Conservation (phyloP, 164 flowering plant species). For the Chimonanthus salicifolius region DNA sequence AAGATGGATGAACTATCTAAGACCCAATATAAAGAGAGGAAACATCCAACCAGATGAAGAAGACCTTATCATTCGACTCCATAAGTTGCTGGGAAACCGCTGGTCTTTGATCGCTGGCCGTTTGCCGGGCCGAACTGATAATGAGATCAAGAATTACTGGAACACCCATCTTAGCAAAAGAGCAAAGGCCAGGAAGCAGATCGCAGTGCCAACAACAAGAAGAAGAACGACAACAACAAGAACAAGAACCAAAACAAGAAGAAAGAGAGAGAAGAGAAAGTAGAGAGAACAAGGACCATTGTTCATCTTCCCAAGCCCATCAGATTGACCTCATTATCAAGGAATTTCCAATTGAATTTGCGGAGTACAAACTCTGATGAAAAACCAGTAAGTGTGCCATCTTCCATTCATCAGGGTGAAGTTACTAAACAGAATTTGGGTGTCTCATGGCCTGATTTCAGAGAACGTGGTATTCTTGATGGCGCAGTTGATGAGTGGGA, state of each 20-base stretch:
- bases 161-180: constrained; percentile 57
- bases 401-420: constrained; percentile 4
- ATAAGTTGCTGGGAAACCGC: constrained; percentile 51
- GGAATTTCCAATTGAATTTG: constrained; percentile 3
- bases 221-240: too few relatives aligned
- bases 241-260: constrained; percentile 3
- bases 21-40: constrained; percentile 66
- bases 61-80: constrained; percentile 55
- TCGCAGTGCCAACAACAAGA: constrained; percentile 12
- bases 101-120: constrained; percentile 70
- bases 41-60: constrained; percentile 57
- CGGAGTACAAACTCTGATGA: neutral
- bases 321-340: constrained; percentile 12
- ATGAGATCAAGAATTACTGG: constrained; percentile 76
- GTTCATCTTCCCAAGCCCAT: constrained; percentile 15
- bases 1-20: constrained; percentile 64
- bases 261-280: constrained; percentile 4
- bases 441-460: constrained; percentile 9
- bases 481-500: constrained; percentile 3
- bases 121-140: constrained; percentile 73
- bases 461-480: constrained; percentile 1
- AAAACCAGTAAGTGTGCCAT: neutral
- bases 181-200: constrained; percentile 30
- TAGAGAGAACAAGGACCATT: constrained; percentile 1
- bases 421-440: neutral